phyloP scores from a whole-genome alignment of 2,329 filamentous ascomycete genomes.

The Monilinia laxa region DNA sequence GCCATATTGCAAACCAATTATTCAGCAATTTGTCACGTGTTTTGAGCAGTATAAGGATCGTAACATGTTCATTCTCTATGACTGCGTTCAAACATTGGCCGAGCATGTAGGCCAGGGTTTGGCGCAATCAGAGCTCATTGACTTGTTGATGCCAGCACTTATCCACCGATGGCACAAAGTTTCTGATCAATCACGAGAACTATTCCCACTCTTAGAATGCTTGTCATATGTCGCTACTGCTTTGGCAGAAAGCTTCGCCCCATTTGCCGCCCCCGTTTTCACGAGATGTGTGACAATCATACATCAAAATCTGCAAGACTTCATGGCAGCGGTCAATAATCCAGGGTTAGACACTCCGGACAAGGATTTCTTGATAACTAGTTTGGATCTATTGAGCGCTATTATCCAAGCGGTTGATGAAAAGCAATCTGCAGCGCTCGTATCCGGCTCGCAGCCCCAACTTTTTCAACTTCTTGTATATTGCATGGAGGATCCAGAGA shows the following conservation, averaged over 20 bases:
- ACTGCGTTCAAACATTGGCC: constrained; percentile 94
- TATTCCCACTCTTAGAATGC: constrained; percentile 95
- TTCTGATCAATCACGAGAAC: constrained; percentile 82
- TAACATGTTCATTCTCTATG: constrained; percentile 98
- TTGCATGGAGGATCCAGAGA: constrained; percentile 87
- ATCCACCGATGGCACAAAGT: constrained; percentile 87
- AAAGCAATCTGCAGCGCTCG: constrained; percentile 71
- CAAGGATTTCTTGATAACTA: constrained; percentile 96
- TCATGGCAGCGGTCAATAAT: constrained; percentile 67
- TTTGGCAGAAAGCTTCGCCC: constrained; percentile 76
- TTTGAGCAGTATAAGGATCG: constrained; percentile 96
- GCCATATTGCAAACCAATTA: constrained; percentile 85
- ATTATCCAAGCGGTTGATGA: constrained; percentile 86
- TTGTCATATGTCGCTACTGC: constrained; percentile 91
- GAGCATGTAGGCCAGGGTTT: constrained; percentile 84
- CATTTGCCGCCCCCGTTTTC: constrained; percentile 86
- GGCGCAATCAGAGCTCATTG: constrained; percentile 76
- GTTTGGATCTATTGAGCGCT: constrained; percentile 86
- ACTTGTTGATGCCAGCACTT: constrained; percentile 87
- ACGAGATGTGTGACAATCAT: constrained; percentile 86
- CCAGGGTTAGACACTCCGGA: constrained; percentile 73
- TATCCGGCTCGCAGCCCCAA: constrained; percentile 71
- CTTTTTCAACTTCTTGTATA: constrained; percentile 90
- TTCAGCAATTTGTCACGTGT: constrained; percentile 87
- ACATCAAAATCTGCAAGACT: constrained; percentile 83